A percentile compares a stretch with the other conserved stretches of the same genome.
These are phyloP conservation scores for Metschnikowia lochheadii DNA, from an alignment of 805 yeast genomes.

Conservation along the genomic window DNA sequence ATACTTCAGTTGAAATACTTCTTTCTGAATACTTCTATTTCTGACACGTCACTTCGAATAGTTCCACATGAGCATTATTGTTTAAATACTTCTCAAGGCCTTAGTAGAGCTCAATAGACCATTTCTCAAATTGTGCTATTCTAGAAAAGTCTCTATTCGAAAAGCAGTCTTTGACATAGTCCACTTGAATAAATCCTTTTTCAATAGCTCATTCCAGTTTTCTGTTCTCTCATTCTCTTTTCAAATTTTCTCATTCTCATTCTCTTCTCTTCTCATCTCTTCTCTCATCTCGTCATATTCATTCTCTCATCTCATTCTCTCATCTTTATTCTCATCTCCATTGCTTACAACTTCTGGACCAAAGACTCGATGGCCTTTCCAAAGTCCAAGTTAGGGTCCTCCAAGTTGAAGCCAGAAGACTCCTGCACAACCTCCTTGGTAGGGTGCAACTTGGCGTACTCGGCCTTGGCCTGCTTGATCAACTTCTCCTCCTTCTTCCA, in stretches of 20 bases:
- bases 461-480: conserved; percentile 84
- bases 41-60: too few relatives aligned
- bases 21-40: too few relatives aligned
- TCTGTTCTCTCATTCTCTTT: neutral
- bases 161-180: too few relatives aligned
- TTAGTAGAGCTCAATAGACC: too few relatives aligned
- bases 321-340: neutral
- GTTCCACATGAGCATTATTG: too few relatives aligned
- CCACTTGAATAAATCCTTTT: too few relatives aligned
- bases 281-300: neutral
- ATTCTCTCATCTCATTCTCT: neutral
- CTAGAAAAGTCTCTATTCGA: too few relatives aligned
- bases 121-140: too few relatives aligned
- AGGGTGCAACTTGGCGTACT: conserved; percentile 56
- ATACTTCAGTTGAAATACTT: too few relatives aligned
- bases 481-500: conserved; percentile 66
- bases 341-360: conserved; percentile 47
- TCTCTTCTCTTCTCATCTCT: neutral
- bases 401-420: conserved; percentile 57
- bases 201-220: neutral
- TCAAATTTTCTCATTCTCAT: neutral
- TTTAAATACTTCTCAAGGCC: too few relatives aligned
- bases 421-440: conserved; percentile 34
- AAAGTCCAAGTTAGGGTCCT: conserved; percentile 87
- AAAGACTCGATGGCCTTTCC: conserved; percentile 65